Evolutionary conservation across 257 asterid species (phyloP).

Genomic region (Nicotiana tabacum): DNA sequence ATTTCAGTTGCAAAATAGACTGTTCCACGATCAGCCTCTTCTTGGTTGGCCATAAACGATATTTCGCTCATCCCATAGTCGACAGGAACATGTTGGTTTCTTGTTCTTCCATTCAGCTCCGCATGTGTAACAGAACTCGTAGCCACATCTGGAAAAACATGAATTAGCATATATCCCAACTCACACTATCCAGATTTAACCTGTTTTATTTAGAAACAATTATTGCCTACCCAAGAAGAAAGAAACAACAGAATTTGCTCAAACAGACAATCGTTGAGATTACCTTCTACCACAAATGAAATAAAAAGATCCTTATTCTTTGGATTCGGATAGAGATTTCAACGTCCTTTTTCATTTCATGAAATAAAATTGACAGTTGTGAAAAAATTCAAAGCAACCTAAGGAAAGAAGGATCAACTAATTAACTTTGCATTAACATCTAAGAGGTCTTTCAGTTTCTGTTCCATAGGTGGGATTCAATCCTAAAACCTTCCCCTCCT

Average conservation of each 20-base stretch:
- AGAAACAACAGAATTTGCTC: neutral
- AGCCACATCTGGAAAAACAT: conserved; percentile 58
- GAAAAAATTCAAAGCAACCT: neutral
- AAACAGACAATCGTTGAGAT: neutral
- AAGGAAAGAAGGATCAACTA: neutral
- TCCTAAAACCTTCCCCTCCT: neutral
- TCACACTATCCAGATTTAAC: neutral
- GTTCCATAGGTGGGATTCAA: too few species aligned
- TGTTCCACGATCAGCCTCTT: neutral
- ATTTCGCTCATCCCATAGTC: conserved; percentile 55
- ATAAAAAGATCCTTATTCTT: neutral
- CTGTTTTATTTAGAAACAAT: too few species aligned
- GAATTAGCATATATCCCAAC: neutral
- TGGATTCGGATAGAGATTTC: neutral
- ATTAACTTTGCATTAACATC: neutral
- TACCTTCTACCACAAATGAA: neutral
- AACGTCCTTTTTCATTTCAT: neutral
- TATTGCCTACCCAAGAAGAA: too few species aligned
- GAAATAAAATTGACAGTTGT: neutral
- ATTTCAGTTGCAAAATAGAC: neutral
- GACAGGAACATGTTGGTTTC: conserved; percentile 59
- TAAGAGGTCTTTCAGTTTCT: neutral
- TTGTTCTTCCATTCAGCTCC: conserved; percentile 75
- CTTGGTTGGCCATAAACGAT: conserved; percentile 18
- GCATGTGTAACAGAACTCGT: conserved; percentile 74